Percentiles rank a stretch among this genome's conserved stretches.
Conservation (phyloP, 176 grass and related monocot species). For the Coix lacrymajobi region DNA sequence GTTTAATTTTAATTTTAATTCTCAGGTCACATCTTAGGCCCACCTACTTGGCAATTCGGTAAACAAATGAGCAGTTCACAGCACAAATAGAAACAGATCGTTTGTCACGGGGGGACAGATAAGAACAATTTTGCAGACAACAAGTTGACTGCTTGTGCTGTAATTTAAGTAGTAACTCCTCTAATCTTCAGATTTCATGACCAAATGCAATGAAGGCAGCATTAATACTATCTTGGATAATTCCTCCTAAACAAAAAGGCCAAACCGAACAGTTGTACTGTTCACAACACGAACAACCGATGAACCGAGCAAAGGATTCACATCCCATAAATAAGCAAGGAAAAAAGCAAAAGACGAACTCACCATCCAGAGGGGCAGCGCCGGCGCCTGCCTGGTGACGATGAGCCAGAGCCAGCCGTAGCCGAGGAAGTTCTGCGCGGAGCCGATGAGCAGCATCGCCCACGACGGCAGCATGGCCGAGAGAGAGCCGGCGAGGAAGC, state of each 20-base stretch:
- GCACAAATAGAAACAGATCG: not conserved
- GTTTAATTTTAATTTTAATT: slow-evolving; percentile 24
- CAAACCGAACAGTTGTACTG: not conserved
- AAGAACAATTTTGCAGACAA: slow-evolving; percentile 1
- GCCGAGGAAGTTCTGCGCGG: slow-evolving; percentile 52
- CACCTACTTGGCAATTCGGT: slow-evolving; percentile 15
- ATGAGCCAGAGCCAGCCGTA: slow-evolving; percentile 85
- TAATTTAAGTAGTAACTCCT: slow-evolving; percentile 1
- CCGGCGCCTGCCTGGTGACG: slow-evolving; percentile 41
- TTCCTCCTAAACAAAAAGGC: not conserved
- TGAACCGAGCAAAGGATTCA: not conserved
- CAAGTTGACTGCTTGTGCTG: slow-evolving; percentile 22
- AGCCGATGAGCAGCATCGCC: slow-evolving; percentile 59
- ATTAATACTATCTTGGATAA: not conserved
- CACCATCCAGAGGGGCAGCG: slow-evolving; percentile 30
- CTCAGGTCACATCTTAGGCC: slow-evolving; percentile 23
- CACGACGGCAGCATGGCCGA: slow-evolving; percentile 63
- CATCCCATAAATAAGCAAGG: not conserved
- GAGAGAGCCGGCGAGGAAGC: slow-evolving; percentile 71
- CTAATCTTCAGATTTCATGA: slow-evolving; percentile 5
- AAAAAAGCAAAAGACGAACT: not conserved
- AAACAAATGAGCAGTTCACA: slow-evolving; percentile 5
- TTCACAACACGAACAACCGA: not conserved
- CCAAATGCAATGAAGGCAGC: slow-evolving; percentile 10
- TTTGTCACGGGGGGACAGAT: not conserved